Evolutionary conservation across 169 alveolate genomes (phyloP), one percentile per base, ranked within the genome.

Genomic region (Eimeria falciformis): DNA sequence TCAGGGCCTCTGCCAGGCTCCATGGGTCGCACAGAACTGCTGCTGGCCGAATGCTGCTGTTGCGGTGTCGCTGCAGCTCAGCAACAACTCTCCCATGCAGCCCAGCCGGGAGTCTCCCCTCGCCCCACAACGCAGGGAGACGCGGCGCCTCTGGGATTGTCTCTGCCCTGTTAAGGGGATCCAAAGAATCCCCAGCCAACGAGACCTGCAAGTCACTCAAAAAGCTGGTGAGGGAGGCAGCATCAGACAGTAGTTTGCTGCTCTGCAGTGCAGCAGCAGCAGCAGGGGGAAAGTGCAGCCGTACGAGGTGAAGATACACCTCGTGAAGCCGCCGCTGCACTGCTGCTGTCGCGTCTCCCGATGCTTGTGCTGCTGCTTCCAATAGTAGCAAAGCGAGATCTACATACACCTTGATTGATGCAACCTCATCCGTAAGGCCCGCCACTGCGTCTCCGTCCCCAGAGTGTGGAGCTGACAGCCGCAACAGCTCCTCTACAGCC

Each of bases 201-300:
- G 66, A 33, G 14, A 21, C 62, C 25, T 62, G 84, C 84, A 73
- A 0, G 23, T 18, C 37, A 9, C 65, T 4, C n/a, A 73, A 21
- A 47, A 73, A 73, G 46, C 3, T 12, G 7, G 23, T 29, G 50
- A 73, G 65, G 0, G 84, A 27, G 37, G 84, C 84, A 18, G 84
- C 65, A 73, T 73, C 84, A 73, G 84, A 45, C 84, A 73, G 40
- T 23, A 62, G 27, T 7, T 43, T 73, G 84, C 84, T 40, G 37
- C 65, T 11, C 9, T 21, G 62, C 37, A 73, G 18, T 5, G 84
- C 18, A 53, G 73, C 46, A 25, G 88, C 88, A 78, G 47, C 71
- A 27, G 73, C 55, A 21, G 88, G 71, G 53, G 88, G 53, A 53
- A 78, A 46, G 33, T 78, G 88, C 88, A 78, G 25, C 88, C 46